These are phyloP conservation scores for Pugionium cornutum DNA, from an alignment of 345 rosid genomes.

Conservation along the genomic window DNA sequence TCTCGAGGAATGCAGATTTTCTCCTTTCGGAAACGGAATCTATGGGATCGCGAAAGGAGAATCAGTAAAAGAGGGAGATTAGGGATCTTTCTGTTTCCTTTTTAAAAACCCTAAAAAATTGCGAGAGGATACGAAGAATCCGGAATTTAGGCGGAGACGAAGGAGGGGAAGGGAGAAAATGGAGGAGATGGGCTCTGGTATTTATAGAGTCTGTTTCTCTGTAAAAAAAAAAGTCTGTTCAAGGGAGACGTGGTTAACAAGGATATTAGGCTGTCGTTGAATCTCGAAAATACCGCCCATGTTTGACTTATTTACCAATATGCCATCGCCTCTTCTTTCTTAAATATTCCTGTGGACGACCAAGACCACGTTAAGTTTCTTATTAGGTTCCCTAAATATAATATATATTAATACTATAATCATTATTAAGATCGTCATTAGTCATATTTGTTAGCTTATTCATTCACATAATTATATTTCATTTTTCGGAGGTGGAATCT, in stretches of 20 bases:
- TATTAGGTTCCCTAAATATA: slow-evolving; percentile 17
- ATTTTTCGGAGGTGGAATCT: slow-evolving; percentile 18
- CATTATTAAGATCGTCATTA: slow-evolving; percentile 6
- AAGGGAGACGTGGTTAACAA: slow-evolving; percentile 65
- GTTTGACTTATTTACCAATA: slow-evolving; percentile 22
- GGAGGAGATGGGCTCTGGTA: slow-evolving; percentile 37
- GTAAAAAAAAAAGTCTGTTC: not conserved
- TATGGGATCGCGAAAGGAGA: slow-evolving; percentile 9
- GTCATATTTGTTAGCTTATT: slow-evolving; percentile 16
- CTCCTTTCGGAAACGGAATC: slow-evolving; percentile 25
- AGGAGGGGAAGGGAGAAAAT: slow-evolving; percentile 33
- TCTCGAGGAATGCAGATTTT: slow-evolving; percentile 21
- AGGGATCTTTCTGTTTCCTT: not conserved
- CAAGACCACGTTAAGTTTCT: slow-evolving; percentile 37
- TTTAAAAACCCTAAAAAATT: slow-evolving; percentile 36
- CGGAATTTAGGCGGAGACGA: slow-evolving; percentile 17
- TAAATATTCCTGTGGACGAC: slow-evolving; percentile 16
- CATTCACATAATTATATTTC: not conserved
- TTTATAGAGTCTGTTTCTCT: slow-evolving; percentile 60
- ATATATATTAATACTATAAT: not conserved
- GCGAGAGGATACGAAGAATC: slow-evolving; percentile 6
- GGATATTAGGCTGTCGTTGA: slow-evolving; percentile 44
- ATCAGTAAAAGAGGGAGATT: not conserved
- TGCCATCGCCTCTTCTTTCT: slow-evolving; percentile 3
- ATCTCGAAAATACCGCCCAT: slow-evolving; percentile 32